Percentiles rank a stretch among this genome's conserved stretches.
phyloP scores from a whole-genome alignment of 2,329 filamentous ascomycete species.

The Neocucurbitaria cava region DNA sequence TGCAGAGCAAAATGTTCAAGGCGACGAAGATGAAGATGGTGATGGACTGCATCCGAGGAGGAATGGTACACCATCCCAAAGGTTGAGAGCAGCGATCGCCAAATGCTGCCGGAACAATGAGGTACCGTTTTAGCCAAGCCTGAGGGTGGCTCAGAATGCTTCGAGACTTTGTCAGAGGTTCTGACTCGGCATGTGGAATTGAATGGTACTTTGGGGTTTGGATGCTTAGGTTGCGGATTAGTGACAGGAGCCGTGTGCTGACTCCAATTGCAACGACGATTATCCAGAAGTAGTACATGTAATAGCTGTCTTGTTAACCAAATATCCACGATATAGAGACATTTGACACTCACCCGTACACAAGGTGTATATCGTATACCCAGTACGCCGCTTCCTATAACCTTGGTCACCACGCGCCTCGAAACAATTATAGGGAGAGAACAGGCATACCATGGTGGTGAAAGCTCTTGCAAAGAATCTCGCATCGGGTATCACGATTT shows the following conservation, averaged over 20 bases:
- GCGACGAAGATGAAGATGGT: constrained; percentile 54
- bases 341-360: constrained; percentile 34
- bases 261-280: constrained; percentile 34
- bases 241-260: constrained; percentile 25
- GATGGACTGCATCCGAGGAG: constrained; percentile 57
- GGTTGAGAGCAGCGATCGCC: constrained; percentile 51
- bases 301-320: constrained; percentile 22
- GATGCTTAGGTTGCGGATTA: constrained; percentile 15
- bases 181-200: not conserved
- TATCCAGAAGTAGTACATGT: constrained; percentile 44
- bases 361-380: constrained; percentile 38
- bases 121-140: constrained; percentile 35
- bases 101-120: constrained; percentile 55
- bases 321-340: not conserved
- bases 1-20: constrained; percentile 54
- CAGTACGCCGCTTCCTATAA: constrained; percentile 35
- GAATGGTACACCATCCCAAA: constrained; percentile 55
- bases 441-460: constrained; percentile 35
- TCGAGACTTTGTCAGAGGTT: not conserved
- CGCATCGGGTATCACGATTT: constrained; percentile 31
- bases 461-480: constrained; percentile 34
- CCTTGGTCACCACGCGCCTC: not conserved
- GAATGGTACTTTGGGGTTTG: constrained; percentile 13
- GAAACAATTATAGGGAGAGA: not conserved
- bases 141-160: constrained; percentile 5